Conservation (phyloP, 495 filamentous ascomycete species). For the Annulohypoxylon nitens region DNA sequence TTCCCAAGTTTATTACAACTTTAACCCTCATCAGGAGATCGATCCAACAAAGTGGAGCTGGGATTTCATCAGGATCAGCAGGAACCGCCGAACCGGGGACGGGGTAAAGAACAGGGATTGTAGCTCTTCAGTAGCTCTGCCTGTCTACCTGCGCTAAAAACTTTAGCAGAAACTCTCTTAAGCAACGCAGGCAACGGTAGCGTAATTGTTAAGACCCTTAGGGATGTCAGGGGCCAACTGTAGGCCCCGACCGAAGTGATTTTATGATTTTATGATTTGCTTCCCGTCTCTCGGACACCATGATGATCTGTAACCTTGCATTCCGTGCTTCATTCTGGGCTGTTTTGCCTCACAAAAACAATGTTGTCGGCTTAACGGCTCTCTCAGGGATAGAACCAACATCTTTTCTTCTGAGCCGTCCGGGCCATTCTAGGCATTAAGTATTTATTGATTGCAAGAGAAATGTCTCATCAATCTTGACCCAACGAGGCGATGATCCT, state of each 20-base stretch:
- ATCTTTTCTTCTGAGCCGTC: not conserved
- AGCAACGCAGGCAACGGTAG: too few species aligned
- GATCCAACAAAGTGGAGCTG: conserved; percentile 31
- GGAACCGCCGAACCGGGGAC: conserved; percentile 46
- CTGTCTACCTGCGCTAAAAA: too few species aligned
- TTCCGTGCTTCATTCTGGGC: not conserved
- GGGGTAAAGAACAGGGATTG: conserved; percentile 37
- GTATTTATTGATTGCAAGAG: not conserved
- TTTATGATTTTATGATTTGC: conserved; percentile 39
- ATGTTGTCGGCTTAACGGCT: not conserved
- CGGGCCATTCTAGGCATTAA: not conserved
- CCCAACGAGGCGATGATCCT: conserved; percentile 3
- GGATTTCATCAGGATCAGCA: conserved; percentile 47
- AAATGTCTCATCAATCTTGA: conserved; percentile 17
- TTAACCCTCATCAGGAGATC: conserved; percentile 42
- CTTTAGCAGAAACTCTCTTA: too few species aligned
- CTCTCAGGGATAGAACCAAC: conserved; percentile 10
- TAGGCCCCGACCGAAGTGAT: conserved; percentile 21
- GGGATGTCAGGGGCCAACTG: conserved; percentile 19
- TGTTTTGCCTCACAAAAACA: not conserved
- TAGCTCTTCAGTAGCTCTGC: not conserved
- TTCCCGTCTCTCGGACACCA: conserved; percentile 27
- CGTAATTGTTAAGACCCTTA: not conserved
- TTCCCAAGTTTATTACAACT: conserved; percentile 24
- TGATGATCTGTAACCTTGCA: not conserved